Evolutionary conservation across 2,329 filamentous ascomycete species (phyloP).

Genomic region (Dactylellina sp.): DNA sequence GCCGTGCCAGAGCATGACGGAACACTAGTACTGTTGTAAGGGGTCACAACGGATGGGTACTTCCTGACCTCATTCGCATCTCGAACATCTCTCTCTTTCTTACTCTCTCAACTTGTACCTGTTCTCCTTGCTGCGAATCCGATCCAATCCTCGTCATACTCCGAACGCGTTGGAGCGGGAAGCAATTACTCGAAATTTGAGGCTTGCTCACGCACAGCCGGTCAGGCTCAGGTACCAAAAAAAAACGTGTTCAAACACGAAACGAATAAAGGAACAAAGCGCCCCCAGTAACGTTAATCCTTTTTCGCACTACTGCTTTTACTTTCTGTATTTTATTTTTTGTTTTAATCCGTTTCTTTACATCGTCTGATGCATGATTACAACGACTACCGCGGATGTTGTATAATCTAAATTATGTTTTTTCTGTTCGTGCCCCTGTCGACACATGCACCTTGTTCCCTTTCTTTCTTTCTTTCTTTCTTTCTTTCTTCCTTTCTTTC

Average conservation of each 20-base stretch:
- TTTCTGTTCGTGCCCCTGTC: too few relatives aligned
- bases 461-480: background rate
- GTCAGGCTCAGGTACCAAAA: conserved; percentile 15
- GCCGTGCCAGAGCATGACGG: conserved; percentile 29
- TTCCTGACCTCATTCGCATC: background rate
- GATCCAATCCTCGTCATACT: conserved; percentile 19
- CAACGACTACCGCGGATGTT: conserved; percentile 14
- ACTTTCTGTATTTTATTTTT: background rate
- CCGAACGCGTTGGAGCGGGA: conserved; percentile 24
- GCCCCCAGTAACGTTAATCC: conserved; percentile 1
- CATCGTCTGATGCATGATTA: conserved; percentile 26
- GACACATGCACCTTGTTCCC: conserved; percentile 7
- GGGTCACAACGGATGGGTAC: conserved; percentile 4
- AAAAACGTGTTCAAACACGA: conserved; percentile 56
- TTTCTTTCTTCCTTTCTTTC: background rate
- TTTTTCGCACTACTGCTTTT: background rate
- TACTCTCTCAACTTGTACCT: conserved; percentile 12
- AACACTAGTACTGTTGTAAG: conserved; percentile 34
- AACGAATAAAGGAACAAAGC: conserved; percentile 55
- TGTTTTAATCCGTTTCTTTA: conserved; percentile 7
- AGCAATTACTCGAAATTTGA: conserved; percentile 2
- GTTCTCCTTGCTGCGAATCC: conserved; percentile 19
- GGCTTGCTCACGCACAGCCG: conserved; percentile 20
- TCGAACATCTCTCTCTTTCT: background rate
- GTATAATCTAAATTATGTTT: conserved; percentile 5